Evolutionary conservation across 2,329 filamentous ascomycete species (phyloP), one percentile per base, ranked within the genome.

Genomic region (Colletotrichum simmondsii): DNA sequence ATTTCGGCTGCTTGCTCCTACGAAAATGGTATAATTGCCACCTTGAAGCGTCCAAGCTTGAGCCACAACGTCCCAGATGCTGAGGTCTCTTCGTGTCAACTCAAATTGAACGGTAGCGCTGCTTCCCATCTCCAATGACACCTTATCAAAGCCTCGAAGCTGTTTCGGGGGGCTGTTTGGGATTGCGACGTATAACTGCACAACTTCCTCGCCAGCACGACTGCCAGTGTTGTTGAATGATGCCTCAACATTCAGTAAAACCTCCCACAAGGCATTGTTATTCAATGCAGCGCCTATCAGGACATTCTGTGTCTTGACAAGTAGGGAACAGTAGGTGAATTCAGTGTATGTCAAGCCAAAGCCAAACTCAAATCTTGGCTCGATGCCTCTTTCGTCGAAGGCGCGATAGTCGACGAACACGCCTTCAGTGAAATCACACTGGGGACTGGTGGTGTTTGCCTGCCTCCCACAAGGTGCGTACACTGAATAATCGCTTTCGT

Each of bases 21-120:
- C 84, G 61, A 78, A 84, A 8, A 89, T 72, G 5, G 73, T 75
- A 71, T 88, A 88, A 11, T 79, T 77, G 0, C 87, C 87, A 22
- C 78, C 80, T 66, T 83, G 84, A 62, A 91, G 77, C 57, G 84
- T 83, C 92, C 92, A 94, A 77, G 88, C 87, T 81, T 93, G 91
- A 37, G 84, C 84, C 2, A 79, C 81, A 4, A 88, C 85, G 78
- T 93, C 90, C 92, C 92, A 94, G 28, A 90, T 85, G 79, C 91
- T 93, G 66, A 94, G 76, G 77, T 94, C 92, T 72, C 91, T 87
- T 56, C 92, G 85, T 24, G 86, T 92, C 57, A 94, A 77, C 28
- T 83, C 78, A 65, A 93, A 89, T 0, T 77, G 80, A 0, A 92
- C 81, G 0, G 81, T 85, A 19, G 82, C 52, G 1, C 62, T 32